phyloP scores from a whole-genome alignment of 2,329 filamentous ascomycete species.

The Epichloe typhina region DNA sequence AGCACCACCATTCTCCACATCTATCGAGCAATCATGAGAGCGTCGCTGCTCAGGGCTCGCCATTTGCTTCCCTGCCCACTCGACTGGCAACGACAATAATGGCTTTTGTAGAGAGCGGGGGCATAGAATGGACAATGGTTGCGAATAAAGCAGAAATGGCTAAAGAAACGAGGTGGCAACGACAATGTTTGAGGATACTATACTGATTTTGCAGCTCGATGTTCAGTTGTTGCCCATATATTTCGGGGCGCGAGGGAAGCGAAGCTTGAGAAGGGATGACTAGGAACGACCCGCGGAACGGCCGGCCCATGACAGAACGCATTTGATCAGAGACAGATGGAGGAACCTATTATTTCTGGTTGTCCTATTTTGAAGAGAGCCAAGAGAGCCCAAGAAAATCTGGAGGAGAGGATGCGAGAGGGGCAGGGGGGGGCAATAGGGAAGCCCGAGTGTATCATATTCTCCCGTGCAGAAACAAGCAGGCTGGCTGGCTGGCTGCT shows the following conservation, averaged over 20 bases:
- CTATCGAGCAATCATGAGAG: not conserved
- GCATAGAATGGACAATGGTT: not conserved
- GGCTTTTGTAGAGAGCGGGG: not conserved
- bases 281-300: not conserved
- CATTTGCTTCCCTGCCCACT: not conserved
- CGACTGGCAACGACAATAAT: not conserved
- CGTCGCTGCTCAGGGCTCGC: not conserved
- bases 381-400: too few relatives aligned
- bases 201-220: not conserved
- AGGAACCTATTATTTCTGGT: not conserved
- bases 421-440: not conserved
- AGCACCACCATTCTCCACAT: not conserved
- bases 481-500: not conserved
- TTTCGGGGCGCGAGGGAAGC: too few relatives aligned
- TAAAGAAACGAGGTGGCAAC: not conserved
- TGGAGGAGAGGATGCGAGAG: not conserved
- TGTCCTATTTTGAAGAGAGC: too few relatives aligned
- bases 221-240: not conserved
- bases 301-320: not conserved
- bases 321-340: not conserved
- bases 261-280: too few relatives aligned
- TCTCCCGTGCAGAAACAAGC: not conserved
- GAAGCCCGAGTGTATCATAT: conserved; percentile 6
- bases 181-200: not conserved
- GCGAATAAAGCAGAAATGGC: not conserved